Conservation (phyloP, 2,329 filamentous ascomycete genomes). For the Biscogniauxia mediterranea region DNA sequence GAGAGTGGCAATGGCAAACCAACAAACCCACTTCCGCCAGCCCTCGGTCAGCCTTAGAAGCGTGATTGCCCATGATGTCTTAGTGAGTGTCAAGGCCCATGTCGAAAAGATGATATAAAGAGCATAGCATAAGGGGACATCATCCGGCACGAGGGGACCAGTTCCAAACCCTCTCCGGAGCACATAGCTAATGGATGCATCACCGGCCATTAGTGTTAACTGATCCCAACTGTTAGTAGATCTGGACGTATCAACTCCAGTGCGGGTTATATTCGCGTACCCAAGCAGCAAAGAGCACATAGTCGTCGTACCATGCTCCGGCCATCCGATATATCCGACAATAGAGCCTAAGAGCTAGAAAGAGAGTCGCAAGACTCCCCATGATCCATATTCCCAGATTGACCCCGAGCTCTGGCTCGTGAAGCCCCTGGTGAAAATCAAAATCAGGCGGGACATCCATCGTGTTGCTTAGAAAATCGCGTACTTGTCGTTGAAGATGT, state of each 20-base stretch:
- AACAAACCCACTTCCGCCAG: background rate
- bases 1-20: slow-evolving; percentile 1
- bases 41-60: background rate
- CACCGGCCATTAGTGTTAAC: background rate
- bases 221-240: background rate
- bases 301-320: background rate
- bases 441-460: background rate
- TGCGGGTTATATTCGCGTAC: background rate
- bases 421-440: background rate
- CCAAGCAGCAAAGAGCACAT: background rate
- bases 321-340: background rate
- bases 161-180: background rate
- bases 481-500: background rate
- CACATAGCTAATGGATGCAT: background rate
- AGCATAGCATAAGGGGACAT: background rate
- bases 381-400: background rate
- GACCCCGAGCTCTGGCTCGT: background rate
- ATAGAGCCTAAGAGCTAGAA: background rate
- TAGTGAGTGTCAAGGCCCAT: background rate
- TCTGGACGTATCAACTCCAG: background rate
- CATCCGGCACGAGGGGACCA: background rate
- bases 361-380: background rate
- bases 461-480: background rate
- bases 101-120: background rate
- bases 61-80: background rate